These are phyloP conservation scores for Mycosphaerella sp. DNA, from an alignment of 2,329 filamentous ascomycete genomes.

Conservation along the genomic window DNA sequence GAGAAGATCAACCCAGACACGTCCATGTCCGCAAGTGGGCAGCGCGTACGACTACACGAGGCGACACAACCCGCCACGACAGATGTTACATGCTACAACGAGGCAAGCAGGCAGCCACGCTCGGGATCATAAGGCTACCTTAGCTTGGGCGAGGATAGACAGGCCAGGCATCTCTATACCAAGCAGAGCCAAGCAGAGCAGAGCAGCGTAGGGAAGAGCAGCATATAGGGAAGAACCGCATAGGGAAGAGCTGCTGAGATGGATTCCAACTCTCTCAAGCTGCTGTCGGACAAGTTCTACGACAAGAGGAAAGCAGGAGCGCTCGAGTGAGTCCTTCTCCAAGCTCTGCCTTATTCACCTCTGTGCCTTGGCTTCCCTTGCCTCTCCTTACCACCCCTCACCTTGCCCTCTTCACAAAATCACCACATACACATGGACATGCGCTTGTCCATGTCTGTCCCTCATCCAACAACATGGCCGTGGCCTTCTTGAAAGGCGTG, in stretches of 20 bases:
- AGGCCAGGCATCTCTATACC: background rate
- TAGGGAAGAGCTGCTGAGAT: background rate
- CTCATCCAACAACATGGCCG: slow-evolving; percentile 3
- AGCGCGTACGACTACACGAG: too few relatives aligned
- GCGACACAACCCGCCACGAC: too few relatives aligned
- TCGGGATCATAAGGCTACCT: background rate
- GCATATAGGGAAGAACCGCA: too few relatives aligned
- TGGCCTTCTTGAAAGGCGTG: slow-evolving; percentile 3
- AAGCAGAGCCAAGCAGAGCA: too few relatives aligned
- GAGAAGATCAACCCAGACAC: too few relatives aligned
- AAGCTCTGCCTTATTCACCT: background rate
- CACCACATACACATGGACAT: background rate
- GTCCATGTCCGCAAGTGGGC: too few relatives aligned
- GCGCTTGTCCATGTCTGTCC: background rate
- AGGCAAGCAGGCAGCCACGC: background rate
- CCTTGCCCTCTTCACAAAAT: background rate
- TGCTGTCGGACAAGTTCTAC: slow-evolving; percentile 96
- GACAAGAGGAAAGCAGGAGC: slow-evolving; percentile 96
- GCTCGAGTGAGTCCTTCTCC: slow-evolving; percentile 66
- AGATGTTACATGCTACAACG: background rate
- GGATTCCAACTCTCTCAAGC: slow-evolving; percentile 44
- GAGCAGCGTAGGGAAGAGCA: too few relatives aligned
- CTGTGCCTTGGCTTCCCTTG: background rate
- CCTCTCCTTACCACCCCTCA: slow-evolving; percentile 4
- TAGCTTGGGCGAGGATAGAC: background rate